Evolutionary conservation across 2,329 filamentous ascomycete species (phyloP).

Genomic region (Calonectria pseudoturangicola): DNA sequence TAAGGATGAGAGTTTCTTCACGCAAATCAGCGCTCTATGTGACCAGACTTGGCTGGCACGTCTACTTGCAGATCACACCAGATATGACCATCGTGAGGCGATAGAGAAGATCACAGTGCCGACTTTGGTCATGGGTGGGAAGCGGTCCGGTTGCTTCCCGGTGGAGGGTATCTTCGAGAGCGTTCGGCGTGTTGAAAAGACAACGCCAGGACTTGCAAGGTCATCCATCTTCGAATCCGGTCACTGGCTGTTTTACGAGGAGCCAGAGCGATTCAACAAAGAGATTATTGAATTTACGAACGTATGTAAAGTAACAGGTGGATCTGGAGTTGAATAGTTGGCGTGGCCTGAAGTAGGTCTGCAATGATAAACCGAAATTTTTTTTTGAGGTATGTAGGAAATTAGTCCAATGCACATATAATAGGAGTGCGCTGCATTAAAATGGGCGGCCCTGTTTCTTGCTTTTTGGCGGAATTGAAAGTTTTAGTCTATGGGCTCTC

Average conservation of each 20-base stretch:
- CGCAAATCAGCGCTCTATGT: constrained; percentile 52
- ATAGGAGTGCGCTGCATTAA: constrained; percentile 8
- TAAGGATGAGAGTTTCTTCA: constrained; percentile 53
- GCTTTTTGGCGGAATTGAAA: constrained; percentile 14
- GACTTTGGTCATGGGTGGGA: constrained; percentile 53
- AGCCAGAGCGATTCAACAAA: constrained; percentile 51
- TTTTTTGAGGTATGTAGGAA: not conserved
- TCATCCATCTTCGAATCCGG: constrained; percentile 52
- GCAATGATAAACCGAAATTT: not conserved
- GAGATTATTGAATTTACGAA: constrained; percentile 51
- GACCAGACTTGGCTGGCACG: constrained; percentile 54
- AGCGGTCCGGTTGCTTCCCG: constrained; percentile 53
- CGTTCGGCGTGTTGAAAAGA: constrained; percentile 48
- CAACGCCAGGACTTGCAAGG: constrained; percentile 45
- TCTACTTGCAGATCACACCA: constrained; percentile 53
- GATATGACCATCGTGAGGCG: constrained; percentile 53
- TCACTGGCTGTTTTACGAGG: constrained; percentile 55
- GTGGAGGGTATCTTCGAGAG: constrained; percentile 54
- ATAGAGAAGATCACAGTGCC: constrained; percentile 52
- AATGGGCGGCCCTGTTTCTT: constrained; percentile 12
- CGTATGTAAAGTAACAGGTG: constrained; percentile 37
- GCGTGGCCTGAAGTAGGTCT: not conserved
- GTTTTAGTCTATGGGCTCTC: constrained; percentile 3
- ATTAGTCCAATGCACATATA: constrained; percentile 16
- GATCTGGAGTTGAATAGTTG: not conserved